Conservation (phyloP, 2,329 filamentous ascomycete species). For the Aspergillus texensis region DNA sequence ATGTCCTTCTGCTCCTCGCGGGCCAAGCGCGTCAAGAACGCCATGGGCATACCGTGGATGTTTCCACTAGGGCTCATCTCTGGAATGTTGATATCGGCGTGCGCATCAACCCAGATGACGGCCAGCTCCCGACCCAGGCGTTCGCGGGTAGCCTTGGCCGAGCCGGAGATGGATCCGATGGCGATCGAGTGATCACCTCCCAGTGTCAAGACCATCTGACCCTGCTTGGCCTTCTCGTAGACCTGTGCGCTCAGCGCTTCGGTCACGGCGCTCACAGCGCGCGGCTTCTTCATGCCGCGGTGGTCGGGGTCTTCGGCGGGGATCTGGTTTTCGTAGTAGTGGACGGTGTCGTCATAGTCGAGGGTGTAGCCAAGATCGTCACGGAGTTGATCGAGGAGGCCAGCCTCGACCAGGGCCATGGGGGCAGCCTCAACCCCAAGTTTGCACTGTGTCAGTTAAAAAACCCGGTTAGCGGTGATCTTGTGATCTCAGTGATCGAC, state of each 20-base stretch:
- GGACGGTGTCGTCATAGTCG: slow-evolving; percentile 78
- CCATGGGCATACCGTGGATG: slow-evolving; percentile 96
- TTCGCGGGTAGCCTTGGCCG: slow-evolving; percentile 83
- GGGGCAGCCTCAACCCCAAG: slow-evolving; percentile 89
- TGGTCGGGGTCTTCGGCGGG: slow-evolving; percentile 73
- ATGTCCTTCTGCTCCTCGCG: slow-evolving; percentile 73
- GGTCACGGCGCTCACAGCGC: slow-evolving; percentile 82
- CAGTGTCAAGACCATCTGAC: slow-evolving; percentile 86
- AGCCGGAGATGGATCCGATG: slow-evolving; percentile 88
- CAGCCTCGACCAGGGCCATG: slow-evolving; percentile 82
- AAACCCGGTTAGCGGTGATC: background rate
- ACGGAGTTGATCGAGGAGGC: slow-evolving; percentile 79
- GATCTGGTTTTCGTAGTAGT: slow-evolving; percentile 76
- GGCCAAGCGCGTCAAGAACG: slow-evolving; percentile 85
- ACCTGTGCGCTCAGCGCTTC: slow-evolving; percentile 78
- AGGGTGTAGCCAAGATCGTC: slow-evolving; percentile 88
- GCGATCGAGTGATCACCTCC: slow-evolving; percentile 97
- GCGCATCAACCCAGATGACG: slow-evolving; percentile 98
- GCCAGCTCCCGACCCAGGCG: slow-evolving; percentile 80
- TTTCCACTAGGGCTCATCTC: slow-evolving; percentile 89
- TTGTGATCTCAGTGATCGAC: background rate
- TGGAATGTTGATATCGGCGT: slow-evolving; percentile 96
- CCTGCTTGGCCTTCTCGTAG: slow-evolving; percentile 80
- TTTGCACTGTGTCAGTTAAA: slow-evolving; percentile 66
- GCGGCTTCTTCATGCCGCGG: slow-evolving; percentile 93